phyloP scores from a whole-genome alignment of 805 yeast genomes.

The Starmerella bombicola region DNA sequence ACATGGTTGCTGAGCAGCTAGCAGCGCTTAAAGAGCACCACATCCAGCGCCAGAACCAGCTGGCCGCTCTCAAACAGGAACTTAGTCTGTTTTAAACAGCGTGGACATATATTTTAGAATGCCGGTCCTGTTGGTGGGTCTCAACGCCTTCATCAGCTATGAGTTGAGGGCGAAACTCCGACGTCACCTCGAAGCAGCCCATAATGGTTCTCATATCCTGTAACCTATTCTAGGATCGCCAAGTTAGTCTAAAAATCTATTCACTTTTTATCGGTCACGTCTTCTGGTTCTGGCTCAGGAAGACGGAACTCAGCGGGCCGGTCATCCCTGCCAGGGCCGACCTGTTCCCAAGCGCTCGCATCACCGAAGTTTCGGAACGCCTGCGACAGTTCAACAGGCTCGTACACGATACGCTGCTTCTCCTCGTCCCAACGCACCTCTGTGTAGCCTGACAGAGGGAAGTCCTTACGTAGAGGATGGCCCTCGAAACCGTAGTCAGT shows the following conservation, averaged over 20 bases:
- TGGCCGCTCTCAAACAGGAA: constrained; percentile 34
- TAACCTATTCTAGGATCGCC: too few species aligned
- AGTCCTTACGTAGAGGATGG: constrained; percentile 81
- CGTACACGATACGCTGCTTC: constrained; percentile 78
- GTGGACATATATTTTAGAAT: too few species aligned
- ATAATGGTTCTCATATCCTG: too few species aligned
- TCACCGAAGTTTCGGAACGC: constrained; percentile 91
- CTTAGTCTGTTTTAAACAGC: constrained; percentile 14
- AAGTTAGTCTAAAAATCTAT: too few species aligned
- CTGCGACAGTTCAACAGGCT: constrained; percentile 81
- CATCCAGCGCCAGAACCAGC: constrained; percentile 47
- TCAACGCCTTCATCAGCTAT: too few species aligned
- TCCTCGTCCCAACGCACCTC: constrained; percentile 85
- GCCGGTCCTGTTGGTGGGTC: too few species aligned
- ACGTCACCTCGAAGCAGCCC: too few species aligned
- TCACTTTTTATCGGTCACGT: constrained; percentile 34
- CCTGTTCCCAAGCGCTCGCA: constrained; percentile 82
- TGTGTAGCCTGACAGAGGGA: constrained; percentile 86
- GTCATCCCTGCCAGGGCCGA: constrained; percentile 72
- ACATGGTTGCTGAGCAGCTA: constrained; percentile 69
- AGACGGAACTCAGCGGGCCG: constrained; percentile 72
- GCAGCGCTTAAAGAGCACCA: constrained; percentile 57
- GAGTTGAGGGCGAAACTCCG: too few species aligned
- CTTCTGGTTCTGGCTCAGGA: constrained; percentile 72
- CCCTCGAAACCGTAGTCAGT: constrained; percentile 91